A percentile compares a stretch with the other conserved stretches of the same genome.
Conservation (phyloP, 805 yeast genomes). For the Nakazawaea molendinolei region DNA sequence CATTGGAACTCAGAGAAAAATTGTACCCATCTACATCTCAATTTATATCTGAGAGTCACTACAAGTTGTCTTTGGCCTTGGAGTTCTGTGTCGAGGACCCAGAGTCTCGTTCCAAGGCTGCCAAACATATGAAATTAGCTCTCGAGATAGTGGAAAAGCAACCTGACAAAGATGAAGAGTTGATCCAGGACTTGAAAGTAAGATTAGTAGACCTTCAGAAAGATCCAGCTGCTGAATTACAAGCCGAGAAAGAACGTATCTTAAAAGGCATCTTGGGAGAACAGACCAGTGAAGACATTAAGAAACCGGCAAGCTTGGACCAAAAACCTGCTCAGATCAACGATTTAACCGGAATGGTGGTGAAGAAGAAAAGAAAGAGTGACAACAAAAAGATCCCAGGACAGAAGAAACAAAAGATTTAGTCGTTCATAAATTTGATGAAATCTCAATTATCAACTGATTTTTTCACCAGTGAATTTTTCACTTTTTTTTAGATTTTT, state of each 20-base stretch:
- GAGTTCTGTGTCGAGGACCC: conserved; percentile 62
- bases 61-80: conserved; percentile 69
- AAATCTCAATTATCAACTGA: conserved; percentile 1
- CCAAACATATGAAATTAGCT: conserved; percentile 31
- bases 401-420: conserved; percentile 4
- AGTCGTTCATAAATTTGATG: neutral
- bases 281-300: conserved; percentile 21
- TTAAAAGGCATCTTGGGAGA: conserved; percentile 54
- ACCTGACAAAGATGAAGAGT: conserved; percentile 31
- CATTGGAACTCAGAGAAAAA: conserved; percentile 47
- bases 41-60: conserved; percentile 70
- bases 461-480: conserved; percentile 1
- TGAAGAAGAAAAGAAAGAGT: conserved; percentile 39
- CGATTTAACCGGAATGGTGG: conserved; percentile 58
- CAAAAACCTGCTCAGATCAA: conserved; percentile 32
- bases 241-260: conserved; percentile 45
- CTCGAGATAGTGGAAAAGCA: conserved; percentile 38
- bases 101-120: conserved; percentile 48
- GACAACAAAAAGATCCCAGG: conserved; percentile 7
- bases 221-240: conserved; percentile 42
- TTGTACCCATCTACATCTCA: conserved; percentile 48
- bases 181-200: conserved; percentile 49
- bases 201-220: conserved; percentile 48
- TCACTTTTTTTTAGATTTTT: neutral
- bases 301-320: conserved; percentile 12